Base-by-base conservation (phyloP, 768 basidiomycete species). In the Hericium rajendrae region DNA sequence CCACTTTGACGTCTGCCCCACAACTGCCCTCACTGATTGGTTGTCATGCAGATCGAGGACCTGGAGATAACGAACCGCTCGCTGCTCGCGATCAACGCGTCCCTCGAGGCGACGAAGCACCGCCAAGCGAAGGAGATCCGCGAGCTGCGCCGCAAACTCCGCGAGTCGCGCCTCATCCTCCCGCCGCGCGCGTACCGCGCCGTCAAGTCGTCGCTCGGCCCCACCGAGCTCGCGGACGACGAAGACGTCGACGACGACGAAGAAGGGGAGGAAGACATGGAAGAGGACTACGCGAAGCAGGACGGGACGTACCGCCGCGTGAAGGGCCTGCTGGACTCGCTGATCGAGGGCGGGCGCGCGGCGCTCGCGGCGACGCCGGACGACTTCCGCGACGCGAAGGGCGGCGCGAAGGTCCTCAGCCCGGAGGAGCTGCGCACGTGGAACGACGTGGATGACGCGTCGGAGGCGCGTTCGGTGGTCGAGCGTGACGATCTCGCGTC, bases 21-120 rank as follows among this genome's bases (percentile, higher is more conserved):
- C 18, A n/a, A 53, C 39, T 22, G 12, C 41, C 53, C 32, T 40
- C 22, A 48, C 16, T 58, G 9, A 40, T n/a, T 16, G 8, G 11
- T 32, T 28, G 15, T 59, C 1, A 95, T 24, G 15, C 59, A 95
- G 93, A 94, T 95, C 57, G 89, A 88, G 12, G 92, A 95, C 72
- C 76, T 95, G 11, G 90, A 94, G 70, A 95, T 95, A 65, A 86
- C 90, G 6, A 94, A 92, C 69, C 78, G 81, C 38, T 95, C 92
- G 1, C 77, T 95, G 16, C 76, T 94, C 49, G 82, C 83, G 2
- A 92, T 95, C 72, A 95, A 94, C 65, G 74, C 85, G 2, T 80
- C 86, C 16, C 77, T 95, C 20, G 92, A 95, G 69, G 79, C 83
- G 38, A 80, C 82, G 38, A 92, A 91, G 70, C 81, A 86, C 62